Evolutionary conservation across 371 early-diverging fungal species (phyloP).

Genomic region (Rhizopus arrhizus): DNA sequence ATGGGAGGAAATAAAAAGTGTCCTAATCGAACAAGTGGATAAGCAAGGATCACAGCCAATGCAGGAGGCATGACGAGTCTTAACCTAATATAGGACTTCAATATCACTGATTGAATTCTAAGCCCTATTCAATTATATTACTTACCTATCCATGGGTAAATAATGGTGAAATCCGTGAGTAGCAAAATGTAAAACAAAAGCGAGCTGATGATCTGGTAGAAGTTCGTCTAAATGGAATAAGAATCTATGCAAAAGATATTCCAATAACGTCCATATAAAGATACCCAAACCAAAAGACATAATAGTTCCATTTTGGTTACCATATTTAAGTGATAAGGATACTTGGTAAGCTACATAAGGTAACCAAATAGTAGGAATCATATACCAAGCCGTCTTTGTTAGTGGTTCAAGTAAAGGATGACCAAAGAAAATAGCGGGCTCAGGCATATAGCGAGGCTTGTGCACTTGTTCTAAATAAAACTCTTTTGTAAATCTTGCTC

Average conservation of each 20-base stretch:
- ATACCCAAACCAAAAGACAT: slow-evolving; percentile 65
- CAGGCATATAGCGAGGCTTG: slow-evolving; percentile 77
- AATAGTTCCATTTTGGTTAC: slow-evolving; percentile 8
- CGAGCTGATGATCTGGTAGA: slow-evolving; percentile 79
- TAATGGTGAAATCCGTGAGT: slow-evolving; percentile 95
- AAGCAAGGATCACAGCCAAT: slow-evolving; percentile 68
- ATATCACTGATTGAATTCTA: too few relatives aligned
- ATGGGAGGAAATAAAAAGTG: slow-evolving; percentile 56
- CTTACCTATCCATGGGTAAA: slow-evolving; percentile 88
- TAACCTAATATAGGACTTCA: slow-evolving; percentile 47
- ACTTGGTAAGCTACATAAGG: slow-evolving; percentile 63
- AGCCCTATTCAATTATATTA: too few relatives aligned
- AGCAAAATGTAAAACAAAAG: slow-evolving; percentile 77
- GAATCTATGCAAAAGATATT: slow-evolving; percentile 88
- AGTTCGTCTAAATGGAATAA: slow-evolving; percentile 88
- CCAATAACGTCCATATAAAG: slow-evolving; percentile 76
- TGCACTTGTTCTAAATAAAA: slow-evolving; percentile 91
- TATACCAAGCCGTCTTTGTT: slow-evolving; percentile 88
- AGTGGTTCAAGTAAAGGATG: slow-evolving; percentile 76
- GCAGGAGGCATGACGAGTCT: slow-evolving; percentile 96
- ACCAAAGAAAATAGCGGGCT: slow-evolving; percentile 81
- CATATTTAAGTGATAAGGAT: slow-evolving; percentile 23
- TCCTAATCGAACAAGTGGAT: slow-evolving; percentile 60
- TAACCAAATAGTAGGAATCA: slow-evolving; percentile 83
- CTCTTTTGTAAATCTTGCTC: slow-evolving; percentile 71